These are phyloP conservation scores for Oehlia diaphana DNA, from an alignment of 192 early-diverging fungal genomes.

Conservation along the genomic window DNA sequence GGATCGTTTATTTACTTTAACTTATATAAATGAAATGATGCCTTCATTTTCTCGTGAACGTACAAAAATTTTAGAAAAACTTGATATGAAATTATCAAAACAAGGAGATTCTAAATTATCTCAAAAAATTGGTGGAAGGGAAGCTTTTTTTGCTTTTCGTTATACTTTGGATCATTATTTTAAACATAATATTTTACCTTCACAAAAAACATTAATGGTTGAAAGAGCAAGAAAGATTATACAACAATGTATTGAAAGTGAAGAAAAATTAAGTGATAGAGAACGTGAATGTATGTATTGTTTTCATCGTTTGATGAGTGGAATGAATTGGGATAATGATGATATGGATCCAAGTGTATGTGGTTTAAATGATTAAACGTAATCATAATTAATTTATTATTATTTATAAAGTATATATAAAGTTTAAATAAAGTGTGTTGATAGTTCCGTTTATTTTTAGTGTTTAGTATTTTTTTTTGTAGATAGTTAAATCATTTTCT, in stretches of 20 bases:
- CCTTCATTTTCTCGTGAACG: background rate
- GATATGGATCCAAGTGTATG: background rate
- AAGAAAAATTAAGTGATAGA: conserved; percentile 32
- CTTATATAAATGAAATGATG: background rate
- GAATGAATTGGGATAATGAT: conserved; percentile 26
- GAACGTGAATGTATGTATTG: conserved; percentile 45
- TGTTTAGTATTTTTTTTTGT: too few species aligned
- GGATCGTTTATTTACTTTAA: conserved; percentile 13
- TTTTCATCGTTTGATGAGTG: conserved; percentile 40
- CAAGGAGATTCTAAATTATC: conserved; percentile 8
- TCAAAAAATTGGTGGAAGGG: conserved; percentile 28
- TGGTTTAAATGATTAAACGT: background rate
- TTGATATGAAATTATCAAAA: background rate
- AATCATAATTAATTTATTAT: too few species aligned
- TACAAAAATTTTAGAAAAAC: background rate
- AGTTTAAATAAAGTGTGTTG: too few species aligned
- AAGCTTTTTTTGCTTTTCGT: conserved; percentile 32
- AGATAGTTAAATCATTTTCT: too few species aligned
- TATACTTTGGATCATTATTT: conserved; percentile 28
- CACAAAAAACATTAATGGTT: conserved; percentile 26
- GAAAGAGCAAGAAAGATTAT: conserved; percentile 32
- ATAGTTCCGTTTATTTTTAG: too few species aligned
- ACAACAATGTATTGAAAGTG: conserved; percentile 38
- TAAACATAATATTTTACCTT: conserved; percentile 14
- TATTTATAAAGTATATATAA: too few species aligned